These are phyloP conservation scores for Rhynchospora tenuis DNA, from an alignment of 176 grass and related monocot species.

Conservation along the genomic window DNA sequence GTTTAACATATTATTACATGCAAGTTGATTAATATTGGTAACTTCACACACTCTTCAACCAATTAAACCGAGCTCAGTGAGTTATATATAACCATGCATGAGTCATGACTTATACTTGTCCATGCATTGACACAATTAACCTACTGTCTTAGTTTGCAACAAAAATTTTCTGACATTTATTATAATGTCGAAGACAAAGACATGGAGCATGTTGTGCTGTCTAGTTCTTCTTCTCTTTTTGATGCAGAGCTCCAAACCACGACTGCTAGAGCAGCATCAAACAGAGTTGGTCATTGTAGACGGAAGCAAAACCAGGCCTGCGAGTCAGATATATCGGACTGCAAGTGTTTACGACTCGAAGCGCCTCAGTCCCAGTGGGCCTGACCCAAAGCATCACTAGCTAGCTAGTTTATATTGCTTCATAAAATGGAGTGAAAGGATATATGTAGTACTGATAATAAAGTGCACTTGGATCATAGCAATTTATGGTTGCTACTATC, in stretches of 20 bases:
- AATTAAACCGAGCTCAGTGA: no score
- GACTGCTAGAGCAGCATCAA: no score
- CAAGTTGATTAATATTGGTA: no score
- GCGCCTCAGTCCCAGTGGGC: constrained; percentile 51
- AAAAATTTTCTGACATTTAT: no score
- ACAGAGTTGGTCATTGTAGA: neutral
- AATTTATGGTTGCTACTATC: neutral
- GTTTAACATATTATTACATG: no score
- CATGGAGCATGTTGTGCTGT: neutral
- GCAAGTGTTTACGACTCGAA: constrained; percentile 19
- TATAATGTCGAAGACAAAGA: neutral
- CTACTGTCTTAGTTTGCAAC: no score
- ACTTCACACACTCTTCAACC: no score
- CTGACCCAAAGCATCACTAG: constrained; percentile 59
- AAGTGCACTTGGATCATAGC: neutral
- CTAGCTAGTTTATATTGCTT: neutral
- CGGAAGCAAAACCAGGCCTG: neutral
- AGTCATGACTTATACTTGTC: no score
- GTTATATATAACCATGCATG: no score
- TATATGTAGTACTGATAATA: neutral
- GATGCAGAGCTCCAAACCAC: neutral
- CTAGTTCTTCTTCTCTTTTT: neutral
- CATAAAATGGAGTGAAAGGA: neutral
- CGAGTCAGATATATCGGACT: neutral
- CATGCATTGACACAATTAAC: no score